phyloP scores from a whole-genome alignment of 129 eudicot species.

The Helianthus tuberosus region DNA sequence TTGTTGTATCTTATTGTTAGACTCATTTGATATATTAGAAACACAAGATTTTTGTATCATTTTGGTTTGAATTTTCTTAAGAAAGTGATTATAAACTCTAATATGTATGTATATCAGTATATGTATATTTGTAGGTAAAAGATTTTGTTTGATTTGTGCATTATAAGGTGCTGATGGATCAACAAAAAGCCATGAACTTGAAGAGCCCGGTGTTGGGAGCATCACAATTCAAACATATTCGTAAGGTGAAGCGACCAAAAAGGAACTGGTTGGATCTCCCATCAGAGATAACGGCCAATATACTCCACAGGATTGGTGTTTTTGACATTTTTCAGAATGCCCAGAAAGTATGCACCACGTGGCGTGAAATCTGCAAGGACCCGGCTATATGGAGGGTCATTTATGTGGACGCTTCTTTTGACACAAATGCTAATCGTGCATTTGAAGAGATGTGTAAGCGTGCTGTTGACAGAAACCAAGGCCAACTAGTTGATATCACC shows the following conservation, averaged over 20 bases:
- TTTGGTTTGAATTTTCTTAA: background rate
- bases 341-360: slow-evolving; percentile 15
- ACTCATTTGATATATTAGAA: too few species aligned
- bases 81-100: background rate
- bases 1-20: too few species aligned
- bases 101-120: background rate
- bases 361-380: slow-evolving; percentile 9
- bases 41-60: background rate
- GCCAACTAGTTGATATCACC: background rate
- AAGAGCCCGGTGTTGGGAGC: too few species aligned
- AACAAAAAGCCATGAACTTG: background rate
- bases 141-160: background rate
- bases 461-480: slow-evolving; percentile 10
- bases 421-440: background rate
- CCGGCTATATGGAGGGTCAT: slow-evolving; percentile 18
- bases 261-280: slow-evolving; percentile 11
- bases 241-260: slow-evolving; percentile 6
- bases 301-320: slow-evolving; percentile 1
- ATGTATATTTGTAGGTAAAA: background rate
- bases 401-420: background rate
- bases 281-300: background rate
- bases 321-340: background rate
- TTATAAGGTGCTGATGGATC: background rate
- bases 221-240: too few species aligned
- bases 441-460: background rate